phyloP scores from a whole-genome alignment of 345 rosid species.

The thale cress (Arabidopsis thaliana) region TAIR10.1 NC_003070.9:10236501-10237000 shows the following conservation, averaged over 20 bases:
- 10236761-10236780: neutral
- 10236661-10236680: conserved; percentile 54
- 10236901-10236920: conserved; percentile 99
- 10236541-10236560: conserved; percentile 37
- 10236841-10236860: conserved; percentile 85
- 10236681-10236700: conserved; percentile 52
- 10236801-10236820: conserved; percentile 36
- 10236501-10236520: conserved; percentile 23
- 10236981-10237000: conserved; percentile 96
- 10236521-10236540: conserved; percentile 13
- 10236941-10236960: conserved; percentile 98
- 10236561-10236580: conserved; percentile 18
- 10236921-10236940: conserved; percentile 98
- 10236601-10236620: conserved; percentile 50
- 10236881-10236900: conserved; percentile 75
- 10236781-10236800: neutral
- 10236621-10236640: conserved; percentile 49
- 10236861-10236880: conserved; percentile 74
- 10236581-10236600: conserved; percentile 41
- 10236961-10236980: conserved; percentile 97
- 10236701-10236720: conserved; percentile 63
- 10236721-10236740: conserved; percentile 47
- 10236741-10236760: neutral
- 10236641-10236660: conserved; percentile 65
- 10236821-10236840: conserved; percentile 70